Percentiles rank a stretch among this genome's conserved stretches.
Conservation (phyloP, 768 basidiomycete genomes). For the Boletales sp. region DNA sequence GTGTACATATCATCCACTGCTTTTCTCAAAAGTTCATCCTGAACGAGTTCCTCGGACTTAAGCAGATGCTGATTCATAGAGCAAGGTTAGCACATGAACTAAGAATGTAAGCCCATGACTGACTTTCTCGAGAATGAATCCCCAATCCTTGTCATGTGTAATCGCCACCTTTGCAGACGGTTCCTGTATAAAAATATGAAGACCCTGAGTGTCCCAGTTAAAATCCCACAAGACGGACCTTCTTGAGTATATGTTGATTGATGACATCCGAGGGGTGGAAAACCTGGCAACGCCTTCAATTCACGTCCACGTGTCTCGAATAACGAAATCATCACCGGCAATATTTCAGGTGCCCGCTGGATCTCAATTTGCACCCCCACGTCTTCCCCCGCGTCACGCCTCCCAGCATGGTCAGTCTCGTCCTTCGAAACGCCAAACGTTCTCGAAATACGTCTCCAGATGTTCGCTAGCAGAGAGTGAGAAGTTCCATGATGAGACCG, state of each 20-base stretch:
- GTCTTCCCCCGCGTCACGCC: background rate
- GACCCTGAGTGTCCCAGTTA: background rate
- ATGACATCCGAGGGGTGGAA: constrained; percentile 25
- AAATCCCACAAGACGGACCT: constrained; percentile 4
- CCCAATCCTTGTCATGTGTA: constrained; percentile 24
- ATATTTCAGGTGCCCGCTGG: constrained; percentile 15
- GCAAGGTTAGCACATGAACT: background rate
- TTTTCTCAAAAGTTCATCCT: constrained; percentile 7
- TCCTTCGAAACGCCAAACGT: constrained; percentile 10
- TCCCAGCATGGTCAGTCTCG: background rate
- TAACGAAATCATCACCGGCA: constrained; percentile 6
- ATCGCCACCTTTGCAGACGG: constrained; percentile 22
- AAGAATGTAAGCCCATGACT: background rate
- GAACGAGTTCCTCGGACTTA: constrained; percentile 8
- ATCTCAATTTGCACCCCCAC: constrained; percentile 10
- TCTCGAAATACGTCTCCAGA: constrained; percentile 15
- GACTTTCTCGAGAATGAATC: constrained; percentile 14
- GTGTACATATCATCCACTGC: constrained; percentile 12
- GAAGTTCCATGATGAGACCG: background rate
- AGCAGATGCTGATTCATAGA: constrained; percentile 6
- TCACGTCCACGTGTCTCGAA: too few species aligned
- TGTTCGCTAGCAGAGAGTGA: constrained; percentile 17
- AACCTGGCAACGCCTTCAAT: constrained; percentile 10
- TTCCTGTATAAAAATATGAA: constrained; percentile 5
- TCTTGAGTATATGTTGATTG: constrained; percentile 21